Evolutionary conservation across 495 filamentous ascomycete species (phyloP).

Genomic region (Thozetella sp.): DNA sequence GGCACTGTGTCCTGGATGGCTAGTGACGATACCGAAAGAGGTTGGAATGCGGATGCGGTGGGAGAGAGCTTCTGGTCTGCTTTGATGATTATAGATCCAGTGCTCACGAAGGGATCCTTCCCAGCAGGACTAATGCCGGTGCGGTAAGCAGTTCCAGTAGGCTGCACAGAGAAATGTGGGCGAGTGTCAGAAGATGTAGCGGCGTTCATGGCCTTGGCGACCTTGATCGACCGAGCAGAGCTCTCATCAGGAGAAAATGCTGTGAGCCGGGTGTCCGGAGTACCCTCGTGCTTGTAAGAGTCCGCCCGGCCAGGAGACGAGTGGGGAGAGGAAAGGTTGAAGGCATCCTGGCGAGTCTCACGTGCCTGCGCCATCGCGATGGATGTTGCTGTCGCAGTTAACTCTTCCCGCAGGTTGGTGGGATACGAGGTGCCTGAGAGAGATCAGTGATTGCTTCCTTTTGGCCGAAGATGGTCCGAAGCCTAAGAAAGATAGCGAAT

Average conservation of each 20-base stretch:
- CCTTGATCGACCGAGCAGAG: constrained; percentile 31
- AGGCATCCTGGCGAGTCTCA: constrained; percentile 22
- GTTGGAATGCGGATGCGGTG: constrained; percentile 47
- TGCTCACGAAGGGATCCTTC: constrained; percentile 44
- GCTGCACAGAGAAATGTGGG: constrained; percentile 12
- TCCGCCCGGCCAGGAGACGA: constrained; percentile 56
- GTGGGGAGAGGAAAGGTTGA: constrained; percentile 55
- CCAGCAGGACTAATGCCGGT: constrained; percentile 18
- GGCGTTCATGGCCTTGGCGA: constrained; percentile 20
- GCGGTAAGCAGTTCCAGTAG: constrained; percentile 7
- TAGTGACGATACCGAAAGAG: constrained; percentile 27
- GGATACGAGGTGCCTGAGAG: too few species aligned
- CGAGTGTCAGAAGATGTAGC: constrained; percentile 13
- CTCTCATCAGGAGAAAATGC: constrained; percentile 64
- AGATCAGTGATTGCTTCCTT: too few species aligned
- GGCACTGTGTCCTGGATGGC: constrained; percentile 3
- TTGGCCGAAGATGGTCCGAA: too few species aligned
- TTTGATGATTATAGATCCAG: constrained; percentile 21
- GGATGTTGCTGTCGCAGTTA: too few species aligned
- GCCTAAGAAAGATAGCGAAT: too few species aligned
- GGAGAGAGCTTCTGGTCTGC: constrained; percentile 46
- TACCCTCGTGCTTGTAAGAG: constrained; percentile 54
- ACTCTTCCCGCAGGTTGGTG: too few species aligned
- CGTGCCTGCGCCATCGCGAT: constrained; percentile 29
- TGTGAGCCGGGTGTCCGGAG: constrained; percentile 64